phyloP scores from a whole-genome alignment of 495 filamentous ascomycete species.

The Evansstolkia leycettana region DNA sequence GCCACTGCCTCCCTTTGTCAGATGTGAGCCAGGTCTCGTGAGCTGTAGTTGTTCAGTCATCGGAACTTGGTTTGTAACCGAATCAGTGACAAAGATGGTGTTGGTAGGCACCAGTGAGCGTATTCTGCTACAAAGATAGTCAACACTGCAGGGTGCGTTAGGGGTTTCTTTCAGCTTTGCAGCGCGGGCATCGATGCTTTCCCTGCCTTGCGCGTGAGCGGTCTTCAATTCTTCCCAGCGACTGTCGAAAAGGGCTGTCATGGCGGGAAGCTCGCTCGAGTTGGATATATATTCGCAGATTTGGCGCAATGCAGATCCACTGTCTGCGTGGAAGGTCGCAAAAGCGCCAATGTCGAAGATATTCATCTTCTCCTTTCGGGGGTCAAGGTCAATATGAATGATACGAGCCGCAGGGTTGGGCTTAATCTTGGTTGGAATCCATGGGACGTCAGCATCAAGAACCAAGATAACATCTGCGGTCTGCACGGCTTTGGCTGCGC shows the following conservation, averaged over 20 bases:
- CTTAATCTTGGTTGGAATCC: constrained; percentile 11
- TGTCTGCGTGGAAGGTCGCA: constrained; percentile 10
- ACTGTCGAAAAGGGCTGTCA: not conserved
- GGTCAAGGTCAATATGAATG: constrained; percentile 19
- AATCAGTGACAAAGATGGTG: constrained; percentile 11
- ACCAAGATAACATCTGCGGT: constrained; percentile 14
- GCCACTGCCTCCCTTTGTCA: constrained; percentile 17
- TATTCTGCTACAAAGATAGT: constrained; percentile 9
- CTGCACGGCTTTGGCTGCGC: constrained; percentile 8
- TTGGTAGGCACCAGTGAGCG: constrained; percentile 6
- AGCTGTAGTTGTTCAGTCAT: constrained; percentile 12
- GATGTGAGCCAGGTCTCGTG: constrained; percentile 9
- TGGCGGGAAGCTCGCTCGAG: constrained; percentile 1
- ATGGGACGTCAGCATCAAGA: constrained; percentile 20
- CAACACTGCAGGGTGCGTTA: constrained; percentile 6
- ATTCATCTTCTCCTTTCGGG: constrained; percentile 15
- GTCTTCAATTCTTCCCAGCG: constrained; percentile 4
- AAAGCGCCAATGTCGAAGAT: constrained; percentile 10
- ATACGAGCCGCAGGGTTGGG: constrained; percentile 11
- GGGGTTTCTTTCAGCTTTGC: constrained; percentile 4
- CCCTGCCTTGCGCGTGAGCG: constrained; percentile 3
- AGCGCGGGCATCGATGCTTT: constrained; percentile 7
- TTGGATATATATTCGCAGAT: constrained; percentile 5
- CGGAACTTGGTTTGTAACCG: constrained; percentile 15
- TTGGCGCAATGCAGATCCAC: constrained; percentile 6